Percentiles rank a stretch among this genome's conserved stretches.
Evolutionary conservation across 305 asterid species (phyloP).

Genomic region (Rubia peregrina): DNA sequence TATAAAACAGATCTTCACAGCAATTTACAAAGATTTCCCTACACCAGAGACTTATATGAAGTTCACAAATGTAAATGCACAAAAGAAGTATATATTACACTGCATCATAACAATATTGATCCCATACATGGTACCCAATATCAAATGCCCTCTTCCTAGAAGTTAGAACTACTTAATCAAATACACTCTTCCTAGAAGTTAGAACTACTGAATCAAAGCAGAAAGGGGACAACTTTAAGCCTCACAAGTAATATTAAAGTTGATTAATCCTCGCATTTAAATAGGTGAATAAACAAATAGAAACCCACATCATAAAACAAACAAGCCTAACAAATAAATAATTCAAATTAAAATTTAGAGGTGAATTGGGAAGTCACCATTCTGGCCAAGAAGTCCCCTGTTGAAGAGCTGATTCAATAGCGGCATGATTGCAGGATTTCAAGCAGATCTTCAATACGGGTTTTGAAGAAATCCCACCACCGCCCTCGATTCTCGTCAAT

Average conservation of each 20-base stretch:
- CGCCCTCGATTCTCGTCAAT: too few species aligned
- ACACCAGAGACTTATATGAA: neutral
- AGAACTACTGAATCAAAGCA: neutral
- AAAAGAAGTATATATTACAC: neutral
- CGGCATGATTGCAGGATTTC: constrained; percentile 1
- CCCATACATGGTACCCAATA: neutral
- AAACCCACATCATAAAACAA: neutral
- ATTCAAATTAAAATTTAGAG: neutral
- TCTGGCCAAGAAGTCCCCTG: constrained; percentile 25
- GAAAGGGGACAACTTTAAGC: neutral
- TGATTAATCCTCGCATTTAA: neutral
- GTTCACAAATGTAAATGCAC: neutral
- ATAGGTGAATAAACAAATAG: neutral
- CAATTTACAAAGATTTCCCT: neutral
- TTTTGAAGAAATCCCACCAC: too few species aligned
- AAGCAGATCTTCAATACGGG: neutral
- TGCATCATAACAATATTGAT: neutral
- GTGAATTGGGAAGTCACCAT: constrained; percentile 18
- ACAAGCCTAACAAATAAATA: neutral
- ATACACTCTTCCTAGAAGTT: neutral
- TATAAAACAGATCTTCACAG: neutral
- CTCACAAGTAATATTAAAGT: neutral
- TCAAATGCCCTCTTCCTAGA: neutral
- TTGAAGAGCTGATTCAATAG: constrained; percentile 23
- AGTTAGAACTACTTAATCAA: neutral